A percentile compares a stretch with the other conserved stretches of the same genome.
Conservation (phyloP, 192 early-diverging fungal genomes). For the Bifiguratus adelaidae region DNA sequence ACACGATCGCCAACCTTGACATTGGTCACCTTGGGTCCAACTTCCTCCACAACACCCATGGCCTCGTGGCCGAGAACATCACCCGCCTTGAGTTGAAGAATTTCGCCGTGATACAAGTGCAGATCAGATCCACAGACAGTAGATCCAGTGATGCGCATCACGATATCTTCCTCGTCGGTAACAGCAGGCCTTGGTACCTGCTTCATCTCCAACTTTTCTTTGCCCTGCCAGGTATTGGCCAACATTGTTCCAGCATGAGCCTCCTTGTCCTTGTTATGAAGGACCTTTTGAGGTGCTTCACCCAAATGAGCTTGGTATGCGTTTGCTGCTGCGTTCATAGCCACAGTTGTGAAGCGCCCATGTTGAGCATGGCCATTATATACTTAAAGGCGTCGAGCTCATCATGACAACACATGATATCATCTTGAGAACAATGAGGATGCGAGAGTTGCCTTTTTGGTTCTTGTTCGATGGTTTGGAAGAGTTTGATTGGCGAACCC, state of each 20-base stretch:
- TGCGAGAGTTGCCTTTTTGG: too few species aligned
- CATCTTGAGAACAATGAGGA: too few species aligned
- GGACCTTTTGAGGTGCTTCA: slow-evolving; percentile 9
- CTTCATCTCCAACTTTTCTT: slow-evolving; percentile 15
- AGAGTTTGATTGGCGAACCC: too few species aligned
- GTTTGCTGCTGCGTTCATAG: slow-evolving; percentile 16
- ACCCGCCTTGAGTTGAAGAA: slow-evolving; percentile 22
- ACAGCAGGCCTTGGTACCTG: slow-evolving; percentile 23
- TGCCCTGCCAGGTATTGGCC: slow-evolving; percentile 17
- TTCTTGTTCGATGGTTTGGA: too few species aligned
- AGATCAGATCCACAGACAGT: slow-evolving; percentile 42
- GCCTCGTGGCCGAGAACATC: slow-evolving; percentile 43
- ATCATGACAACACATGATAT: too few species aligned
- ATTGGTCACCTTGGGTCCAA: slow-evolving; percentile 26
- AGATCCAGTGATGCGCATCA: slow-evolving; percentile 25
- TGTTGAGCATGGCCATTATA: too few species aligned
- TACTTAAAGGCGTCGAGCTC: too few species aligned
- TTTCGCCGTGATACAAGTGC: slow-evolving; percentile 35
- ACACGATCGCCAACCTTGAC: slow-evolving; percentile 35
- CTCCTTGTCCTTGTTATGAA: slow-evolving; percentile 19
- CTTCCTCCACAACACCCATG: slow-evolving; percentile 29
- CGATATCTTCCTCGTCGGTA: slow-evolving; percentile 28
- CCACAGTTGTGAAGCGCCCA: too few species aligned
- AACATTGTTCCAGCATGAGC: slow-evolving; percentile 4
- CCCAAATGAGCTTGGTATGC: slow-evolving; percentile 7